Evolutionary conservation across 1,284 basidiomycete species (phyloP).

Genomic region (Heliocybe sulcata): DNA sequence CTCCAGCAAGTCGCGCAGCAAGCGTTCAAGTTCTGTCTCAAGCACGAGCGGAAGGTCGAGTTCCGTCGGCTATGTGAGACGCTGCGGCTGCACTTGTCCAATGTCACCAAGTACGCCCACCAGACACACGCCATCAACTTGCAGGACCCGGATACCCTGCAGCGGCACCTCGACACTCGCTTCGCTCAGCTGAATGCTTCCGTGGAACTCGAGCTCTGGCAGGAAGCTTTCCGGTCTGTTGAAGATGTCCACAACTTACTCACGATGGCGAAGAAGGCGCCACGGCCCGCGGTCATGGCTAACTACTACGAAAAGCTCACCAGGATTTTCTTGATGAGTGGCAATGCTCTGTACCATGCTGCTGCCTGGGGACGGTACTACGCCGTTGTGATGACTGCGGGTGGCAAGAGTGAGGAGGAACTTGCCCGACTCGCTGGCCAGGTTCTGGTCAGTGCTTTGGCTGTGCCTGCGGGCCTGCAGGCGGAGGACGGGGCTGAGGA

Average conservation of each 20-base stretch:
- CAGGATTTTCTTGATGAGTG: constrained; percentile 92
- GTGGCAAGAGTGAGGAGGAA: constrained; percentile 70
- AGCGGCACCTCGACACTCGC: constrained; percentile 96
- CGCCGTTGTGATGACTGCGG: constrained; percentile 39
- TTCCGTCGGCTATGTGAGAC: constrained; percentile 98
- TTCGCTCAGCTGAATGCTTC: constrained; percentile 98
- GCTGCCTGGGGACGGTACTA: constrained; percentile 94
- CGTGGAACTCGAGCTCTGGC: constrained; percentile 98
- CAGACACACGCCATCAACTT: constrained; percentile 98
- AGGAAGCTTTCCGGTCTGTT: constrained; percentile 97
- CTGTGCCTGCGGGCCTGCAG: constrained; percentile 82
- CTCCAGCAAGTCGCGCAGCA: constrained; percentile 89
- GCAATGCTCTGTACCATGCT: constrained; percentile 93
- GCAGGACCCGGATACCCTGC: constrained; percentile 91
- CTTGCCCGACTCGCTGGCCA: constrained; percentile 81
- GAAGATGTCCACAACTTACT: constrained; percentile 98
- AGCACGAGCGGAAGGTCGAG: constrained; percentile 93
- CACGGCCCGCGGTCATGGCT: constrained; percentile 95
- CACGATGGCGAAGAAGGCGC: constrained; percentile 87
- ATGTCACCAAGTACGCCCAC: constrained; percentile 93
- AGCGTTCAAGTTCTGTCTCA: constrained; percentile 95
- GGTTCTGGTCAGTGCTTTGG: constrained; percentile 89
- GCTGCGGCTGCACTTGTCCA: constrained; percentile 89
- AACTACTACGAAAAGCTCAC: constrained; percentile 99
- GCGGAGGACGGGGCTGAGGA: constrained; percentile 56